Evolutionary conservation across 1,284 basidiomycete species (phyloP).

Genomic region (Rhizopogon hawkerae): DNA sequence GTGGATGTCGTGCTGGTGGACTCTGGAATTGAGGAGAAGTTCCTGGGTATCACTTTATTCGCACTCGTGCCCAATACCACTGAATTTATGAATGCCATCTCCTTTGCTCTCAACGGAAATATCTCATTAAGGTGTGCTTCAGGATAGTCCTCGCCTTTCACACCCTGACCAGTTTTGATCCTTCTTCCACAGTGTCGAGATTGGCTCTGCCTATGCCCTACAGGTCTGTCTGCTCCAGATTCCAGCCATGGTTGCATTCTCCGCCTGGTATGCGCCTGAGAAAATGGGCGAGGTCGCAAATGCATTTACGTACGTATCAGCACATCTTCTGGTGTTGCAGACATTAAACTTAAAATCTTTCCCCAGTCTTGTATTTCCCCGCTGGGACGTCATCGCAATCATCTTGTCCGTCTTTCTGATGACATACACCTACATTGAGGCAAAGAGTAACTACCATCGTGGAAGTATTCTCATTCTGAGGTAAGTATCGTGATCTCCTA

Average conservation of each 20-base stretch:
- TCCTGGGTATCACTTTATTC: constrained; percentile 94
- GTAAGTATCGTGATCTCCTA: constrained; percentile 32
- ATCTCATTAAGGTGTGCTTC: constrained; percentile 81
- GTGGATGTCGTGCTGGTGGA: constrained; percentile 92
- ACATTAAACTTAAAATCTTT: neutral
- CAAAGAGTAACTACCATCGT: constrained; percentile 93
- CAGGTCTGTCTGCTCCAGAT: constrained; percentile 98
- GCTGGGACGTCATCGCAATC: constrained; percentile 97
- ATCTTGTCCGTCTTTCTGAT: constrained; percentile 93
- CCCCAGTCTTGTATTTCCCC: constrained; percentile 87
- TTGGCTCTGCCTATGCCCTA: constrained; percentile 96
- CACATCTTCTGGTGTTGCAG: constrained; percentile 6
- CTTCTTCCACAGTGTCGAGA: constrained; percentile 79
- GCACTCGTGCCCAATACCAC: constrained; percentile 98
- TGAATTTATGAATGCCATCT: constrained; percentile 99
- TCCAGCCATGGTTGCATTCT: constrained; percentile 98
- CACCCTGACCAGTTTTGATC: constrained; percentile 4
- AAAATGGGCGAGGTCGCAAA: constrained; percentile 76
- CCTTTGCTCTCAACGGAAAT: constrained; percentile 97
- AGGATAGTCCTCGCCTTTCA: neutral
- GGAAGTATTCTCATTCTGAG: constrained; percentile 89
- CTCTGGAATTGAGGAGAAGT: constrained; percentile 96
- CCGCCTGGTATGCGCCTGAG: constrained; percentile 82
- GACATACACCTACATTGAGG: constrained; percentile 99
- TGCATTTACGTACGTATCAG: constrained; percentile 73